Conservation (phyloP, 768 basidiomycete species). For the Jaapia argillacea region DNA sequence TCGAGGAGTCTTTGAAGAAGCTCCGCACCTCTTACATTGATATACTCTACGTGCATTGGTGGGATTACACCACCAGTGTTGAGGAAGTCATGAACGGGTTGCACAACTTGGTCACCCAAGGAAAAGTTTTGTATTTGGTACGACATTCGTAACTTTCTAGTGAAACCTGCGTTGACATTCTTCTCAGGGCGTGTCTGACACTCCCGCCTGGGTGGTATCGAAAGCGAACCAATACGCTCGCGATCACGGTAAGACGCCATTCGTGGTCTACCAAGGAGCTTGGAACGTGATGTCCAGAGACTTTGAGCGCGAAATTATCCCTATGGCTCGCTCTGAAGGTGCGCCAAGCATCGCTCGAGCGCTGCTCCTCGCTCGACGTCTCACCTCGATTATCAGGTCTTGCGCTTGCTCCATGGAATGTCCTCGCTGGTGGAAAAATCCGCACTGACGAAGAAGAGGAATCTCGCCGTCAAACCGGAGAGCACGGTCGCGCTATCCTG, state of each 20-base stretch:
- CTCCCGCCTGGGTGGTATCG: conserved; percentile 19
- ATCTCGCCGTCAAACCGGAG: conserved; percentile 6
- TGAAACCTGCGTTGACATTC: too few relatives aligned
- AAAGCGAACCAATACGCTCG: conserved; percentile 22
- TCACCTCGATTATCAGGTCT: conserved; percentile 13
- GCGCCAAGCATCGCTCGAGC: conserved; percentile 9
- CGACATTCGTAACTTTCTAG: neutral
- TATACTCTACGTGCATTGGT: conserved; percentile 45
- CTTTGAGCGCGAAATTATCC: conserved; percentile 27
- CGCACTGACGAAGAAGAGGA: conserved; percentile 14
- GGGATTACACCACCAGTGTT: conserved; percentile 35
- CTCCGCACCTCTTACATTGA: conserved; percentile 52
- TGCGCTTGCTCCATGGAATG: conserved; percentile 22
- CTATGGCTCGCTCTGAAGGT: conserved; percentile 14
- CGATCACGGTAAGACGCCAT: conserved; percentile 23
- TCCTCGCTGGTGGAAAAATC: conserved; percentile 20
- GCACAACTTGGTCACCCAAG: conserved; percentile 26
- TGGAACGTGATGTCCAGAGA: conserved; percentile 17
- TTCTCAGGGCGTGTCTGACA: conserved; percentile 6
- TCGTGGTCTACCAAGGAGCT: conserved; percentile 25
- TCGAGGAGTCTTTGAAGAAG: conserved; percentile 32
- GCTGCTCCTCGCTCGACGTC: neutral
- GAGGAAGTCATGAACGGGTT: conserved; percentile 32
- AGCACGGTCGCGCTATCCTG: conserved; percentile 6
- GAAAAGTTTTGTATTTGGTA: conserved; percentile 29